Conservation (phyloP, 768 basidiomycete genomes). For the Podaxis mareebaensis region DNA sequence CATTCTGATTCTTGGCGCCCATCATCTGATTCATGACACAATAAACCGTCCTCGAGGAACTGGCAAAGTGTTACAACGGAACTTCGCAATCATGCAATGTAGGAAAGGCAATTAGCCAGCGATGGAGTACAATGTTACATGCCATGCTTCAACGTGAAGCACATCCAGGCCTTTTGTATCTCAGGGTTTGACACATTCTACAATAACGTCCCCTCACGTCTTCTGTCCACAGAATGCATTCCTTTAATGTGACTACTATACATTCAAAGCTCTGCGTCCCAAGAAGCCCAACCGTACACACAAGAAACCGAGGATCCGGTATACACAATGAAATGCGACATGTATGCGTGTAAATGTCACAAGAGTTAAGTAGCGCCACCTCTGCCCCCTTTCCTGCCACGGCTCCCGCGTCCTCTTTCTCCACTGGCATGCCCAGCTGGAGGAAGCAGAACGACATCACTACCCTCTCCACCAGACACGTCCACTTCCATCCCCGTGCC, state of each 20-base stretch:
- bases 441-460: constrained; percentile 13
- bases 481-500: constrained; percentile 3
- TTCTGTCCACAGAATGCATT: background rate
- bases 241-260: background rate
- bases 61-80: background rate
- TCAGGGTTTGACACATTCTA: background rate
- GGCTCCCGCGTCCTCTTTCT: constrained; percentile 18
- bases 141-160: background rate
- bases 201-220: background rate
- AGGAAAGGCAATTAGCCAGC: background rate
- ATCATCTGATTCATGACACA: background rate
- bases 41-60: background rate
- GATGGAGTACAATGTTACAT: too few species aligned
- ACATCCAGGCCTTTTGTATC: background rate
- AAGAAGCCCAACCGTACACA: background rate
- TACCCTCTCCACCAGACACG: background rate
- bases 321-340: background rate
- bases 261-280: background rate
- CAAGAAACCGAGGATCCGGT: background rate
- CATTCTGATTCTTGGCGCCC: background rate
- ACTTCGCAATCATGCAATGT: background rate
- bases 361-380: background rate
- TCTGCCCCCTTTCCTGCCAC: constrained; percentile 11
- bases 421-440: constrained; percentile 9
- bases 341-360: background rate